Conservation (phyloP, 164 flowering plant genomes). For the Paratinospora sagittata region DNA sequence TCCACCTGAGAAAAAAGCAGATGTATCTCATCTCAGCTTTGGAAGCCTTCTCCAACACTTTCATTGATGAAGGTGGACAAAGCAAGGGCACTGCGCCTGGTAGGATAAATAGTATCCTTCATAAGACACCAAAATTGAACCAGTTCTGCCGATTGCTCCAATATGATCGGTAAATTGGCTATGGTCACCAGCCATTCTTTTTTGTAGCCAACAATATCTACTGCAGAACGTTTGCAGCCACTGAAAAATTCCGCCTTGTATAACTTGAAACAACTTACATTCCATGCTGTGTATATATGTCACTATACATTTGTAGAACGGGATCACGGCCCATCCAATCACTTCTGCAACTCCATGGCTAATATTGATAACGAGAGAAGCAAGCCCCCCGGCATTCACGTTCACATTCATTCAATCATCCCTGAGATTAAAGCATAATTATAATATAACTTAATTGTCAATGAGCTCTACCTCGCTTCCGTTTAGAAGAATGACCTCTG, state of each 20-base stretch:
- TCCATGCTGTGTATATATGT: neutral
- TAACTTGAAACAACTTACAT: neutral
- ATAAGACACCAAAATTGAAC: neutral
- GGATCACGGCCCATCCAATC: neutral
- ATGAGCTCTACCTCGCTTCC: conserved; percentile 32
- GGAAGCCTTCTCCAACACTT: neutral
- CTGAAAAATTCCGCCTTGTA: neutral
- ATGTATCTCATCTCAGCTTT: neutral
- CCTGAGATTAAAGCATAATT: neutral
- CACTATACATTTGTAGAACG: no score
- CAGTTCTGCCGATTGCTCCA: neutral
- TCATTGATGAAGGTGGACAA: neutral
- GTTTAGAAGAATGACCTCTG: conserved; percentile 27
- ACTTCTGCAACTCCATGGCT: neutral
- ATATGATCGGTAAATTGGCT: neutral
- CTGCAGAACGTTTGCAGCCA: neutral
- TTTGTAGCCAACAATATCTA: neutral
- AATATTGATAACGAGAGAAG: neutral
- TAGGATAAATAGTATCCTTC: neutral
- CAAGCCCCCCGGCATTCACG: no score
- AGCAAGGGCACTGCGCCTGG: neutral
- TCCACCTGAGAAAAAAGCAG: neutral
- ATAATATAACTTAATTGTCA: neutral
- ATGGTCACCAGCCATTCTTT: neutral
- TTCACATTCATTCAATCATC: neutral